These are phyloP conservation scores for Exophiala oligosperma DNA, from an alignment of 2,329 filamentous ascomycete species.

Conservation along the genomic window DNA sequence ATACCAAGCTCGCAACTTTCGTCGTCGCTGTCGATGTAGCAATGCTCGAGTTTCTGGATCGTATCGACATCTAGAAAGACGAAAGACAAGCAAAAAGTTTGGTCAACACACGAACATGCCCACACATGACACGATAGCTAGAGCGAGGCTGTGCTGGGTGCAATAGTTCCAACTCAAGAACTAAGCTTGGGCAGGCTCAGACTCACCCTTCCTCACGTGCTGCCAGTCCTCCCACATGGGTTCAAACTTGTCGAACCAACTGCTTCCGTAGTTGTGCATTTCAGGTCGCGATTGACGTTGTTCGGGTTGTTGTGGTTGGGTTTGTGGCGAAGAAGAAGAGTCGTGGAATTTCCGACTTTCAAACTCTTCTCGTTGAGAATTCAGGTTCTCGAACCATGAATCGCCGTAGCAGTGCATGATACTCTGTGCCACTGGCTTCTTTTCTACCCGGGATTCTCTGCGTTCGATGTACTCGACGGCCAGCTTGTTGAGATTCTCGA, in stretches of 20 bases:
- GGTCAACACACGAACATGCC: neutral
- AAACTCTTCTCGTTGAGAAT: conserved; percentile 12
- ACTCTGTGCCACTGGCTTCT: neutral
- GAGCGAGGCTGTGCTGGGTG: too few species aligned
- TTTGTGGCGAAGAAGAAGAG: neutral
- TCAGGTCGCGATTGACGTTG: neutral
- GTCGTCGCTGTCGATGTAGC: conserved; percentile 7
- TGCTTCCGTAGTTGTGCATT: conserved; percentile 15
- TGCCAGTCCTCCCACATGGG: conserved; percentile 20
- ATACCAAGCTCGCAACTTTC: conserved; percentile 11
- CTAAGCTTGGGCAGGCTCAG: conserved; percentile 6
- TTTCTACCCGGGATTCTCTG: neutral
- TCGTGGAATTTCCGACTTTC: conserved; percentile 2
- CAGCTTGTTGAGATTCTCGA: conserved; percentile 17
- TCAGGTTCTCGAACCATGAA: conserved; percentile 11
- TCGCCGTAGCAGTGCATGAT: conserved; percentile 14
- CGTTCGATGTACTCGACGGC: conserved; percentile 8
- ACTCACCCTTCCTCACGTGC: conserved; percentile 5
- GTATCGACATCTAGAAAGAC: neutral
- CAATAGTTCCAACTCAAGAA: neutral
- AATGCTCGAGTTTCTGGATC: neutral
- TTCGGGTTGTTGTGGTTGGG: neutral
- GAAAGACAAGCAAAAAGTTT: neutral
- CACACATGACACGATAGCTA: too few species aligned
- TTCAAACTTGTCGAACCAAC: conserved; percentile 20